Percentiles rank a stretch among this genome's conserved stretches.
These are phyloP conservation scores for Grosmannia penicillata DNA, from an alignment of 2,329 filamentous ascomycete genomes.

Conservation along the genomic window DNA sequence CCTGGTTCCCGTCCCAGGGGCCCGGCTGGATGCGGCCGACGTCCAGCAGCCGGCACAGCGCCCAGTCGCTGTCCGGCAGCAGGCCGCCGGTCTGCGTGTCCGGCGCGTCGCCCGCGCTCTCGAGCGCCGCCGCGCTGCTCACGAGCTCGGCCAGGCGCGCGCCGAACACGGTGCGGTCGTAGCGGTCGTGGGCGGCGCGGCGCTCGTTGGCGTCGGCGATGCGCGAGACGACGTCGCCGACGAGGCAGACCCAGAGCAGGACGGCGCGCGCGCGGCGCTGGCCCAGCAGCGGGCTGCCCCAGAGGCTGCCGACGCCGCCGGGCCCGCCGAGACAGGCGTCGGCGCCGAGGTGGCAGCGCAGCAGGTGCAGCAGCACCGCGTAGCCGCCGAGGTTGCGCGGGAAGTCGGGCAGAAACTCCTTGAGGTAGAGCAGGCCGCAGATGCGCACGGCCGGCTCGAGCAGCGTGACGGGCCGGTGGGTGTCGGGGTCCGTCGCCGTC, in stretches of 20 bases:
- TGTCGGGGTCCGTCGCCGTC: constrained; percentile 1
- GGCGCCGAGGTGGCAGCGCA: constrained; percentile 12
- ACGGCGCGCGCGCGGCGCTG: constrained; percentile 9
- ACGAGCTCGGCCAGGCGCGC: constrained; percentile 12
- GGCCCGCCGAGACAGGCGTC: constrained; percentile 1
- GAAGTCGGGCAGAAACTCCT: constrained; percentile 18
- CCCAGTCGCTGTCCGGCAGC: constrained; percentile 12
- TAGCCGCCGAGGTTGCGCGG: constrained; percentile 18
- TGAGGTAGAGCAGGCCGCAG: constrained; percentile 17
- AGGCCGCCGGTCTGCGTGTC: too few relatives aligned
- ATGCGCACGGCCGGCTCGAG: constrained; percentile 17
- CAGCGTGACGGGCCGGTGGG: constrained; percentile 2
- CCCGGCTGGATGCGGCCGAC: constrained; percentile 8
- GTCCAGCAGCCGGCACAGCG: constrained; percentile 11
- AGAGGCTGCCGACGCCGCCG: background rate
- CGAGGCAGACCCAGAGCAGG: constrained; percentile 15
- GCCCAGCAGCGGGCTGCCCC: background rate
- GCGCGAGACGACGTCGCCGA: constrained; percentile 15
- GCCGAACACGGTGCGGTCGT: constrained; percentile 14
- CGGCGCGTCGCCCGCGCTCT: too few relatives aligned
- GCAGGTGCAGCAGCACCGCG: constrained; percentile 15
- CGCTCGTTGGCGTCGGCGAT: constrained; percentile 14
- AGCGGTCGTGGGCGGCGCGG: constrained; percentile 9
- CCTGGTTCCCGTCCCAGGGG: constrained; percentile 5
- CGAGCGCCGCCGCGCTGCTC: too few relatives aligned